Conservation (phyloP, 352 stramenopile species). For the Phytophthora sp. region DNA sequence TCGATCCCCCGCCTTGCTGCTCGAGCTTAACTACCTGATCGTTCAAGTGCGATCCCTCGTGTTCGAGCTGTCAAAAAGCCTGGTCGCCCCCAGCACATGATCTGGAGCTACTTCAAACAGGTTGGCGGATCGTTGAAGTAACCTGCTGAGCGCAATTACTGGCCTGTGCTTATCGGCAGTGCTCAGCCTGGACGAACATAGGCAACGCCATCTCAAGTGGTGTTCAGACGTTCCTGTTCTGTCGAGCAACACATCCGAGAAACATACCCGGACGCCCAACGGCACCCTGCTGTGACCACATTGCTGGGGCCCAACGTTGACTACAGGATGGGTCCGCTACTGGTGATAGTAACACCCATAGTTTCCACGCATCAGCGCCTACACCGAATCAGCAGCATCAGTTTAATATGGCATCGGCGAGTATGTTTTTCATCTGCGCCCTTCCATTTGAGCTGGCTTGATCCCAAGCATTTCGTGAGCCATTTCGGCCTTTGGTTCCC, state of each 20-base stretch:
- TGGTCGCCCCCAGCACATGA: not conserved
- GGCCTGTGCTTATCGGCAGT: not conserved
- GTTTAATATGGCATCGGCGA: conserved; percentile 5
- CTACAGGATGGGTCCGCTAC: not conserved
- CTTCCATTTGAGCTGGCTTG: conserved; percentile 8
- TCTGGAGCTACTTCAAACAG: not conserved
- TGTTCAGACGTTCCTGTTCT: not conserved
- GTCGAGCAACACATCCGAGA: not conserved
- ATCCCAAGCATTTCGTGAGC: conserved; percentile 4
- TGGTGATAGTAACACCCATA: not conserved
- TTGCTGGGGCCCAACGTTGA: not conserved
- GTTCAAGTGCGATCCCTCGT: not conserved
- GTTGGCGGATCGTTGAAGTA: not conserved
- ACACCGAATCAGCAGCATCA: conserved; percentile 9
- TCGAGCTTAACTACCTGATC: not conserved
- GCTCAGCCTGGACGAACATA: conserved; percentile 5
- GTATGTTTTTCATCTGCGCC: conserved; percentile 5
- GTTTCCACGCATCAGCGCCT: not conserved
- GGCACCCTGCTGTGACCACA: too few relatives aligned
- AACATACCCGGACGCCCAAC: too few relatives aligned
- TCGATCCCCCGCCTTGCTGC: not conserved
- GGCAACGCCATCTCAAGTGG: not conserved
- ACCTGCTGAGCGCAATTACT: not conserved
- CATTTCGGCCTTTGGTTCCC: conserved; percentile 1
- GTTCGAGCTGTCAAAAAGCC: not conserved